Base-by-base conservation (phyloP, 1,284 basidiomycete species). In the Phylloboletellus chloephorus region DNA sequence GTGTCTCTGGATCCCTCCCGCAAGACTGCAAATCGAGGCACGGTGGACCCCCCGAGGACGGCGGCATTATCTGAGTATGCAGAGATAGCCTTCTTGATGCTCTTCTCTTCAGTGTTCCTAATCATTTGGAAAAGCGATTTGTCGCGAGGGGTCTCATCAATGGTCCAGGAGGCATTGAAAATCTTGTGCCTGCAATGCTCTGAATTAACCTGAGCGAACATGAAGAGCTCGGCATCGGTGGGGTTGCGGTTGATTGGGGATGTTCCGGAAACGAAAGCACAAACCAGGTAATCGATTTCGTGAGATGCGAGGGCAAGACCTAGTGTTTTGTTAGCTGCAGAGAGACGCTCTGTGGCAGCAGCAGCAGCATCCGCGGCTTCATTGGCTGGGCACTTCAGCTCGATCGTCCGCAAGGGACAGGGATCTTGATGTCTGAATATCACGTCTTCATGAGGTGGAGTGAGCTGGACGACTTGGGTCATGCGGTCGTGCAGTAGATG, bases 161-260 rank as follows among this genome's bases (percentile, higher is more conserved):
- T 80, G 16, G 82, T 88, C 96, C 96, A 99, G 29, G 87, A 78
- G 0, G 96, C 94, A 61, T 99, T 99, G 74, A 98, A 99, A 54
- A 98, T 98, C 69, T 99, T 99, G 76, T 99, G 96, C 33, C 96
- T 79, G 66, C 96, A 99, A 64, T 98, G 96, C 67, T 99, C 96
- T 29, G 94, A 98, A 70, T 99, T 99, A 63, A 99, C 95, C 64
- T 99, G 96, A 12, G 96, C 95, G 63, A 98, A 99, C 95, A 98
- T 98, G 77, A 98, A 98, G 13, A 99, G 75, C 63, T 99, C 96
- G 10, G 96, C 94, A 56, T 98, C 95, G 35, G 91, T 98, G 4
- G 93, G 93, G 60, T 91, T 84, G 32, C 91, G 80, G 37, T 71
- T 69, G 54, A 85, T 75, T 1, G 81, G 73, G 7, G 71, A 63